Evolutionary conservation across 2,329 filamentous ascomycete genomes (phyloP).

Genomic region (Colletotrichum karsti): DNA sequence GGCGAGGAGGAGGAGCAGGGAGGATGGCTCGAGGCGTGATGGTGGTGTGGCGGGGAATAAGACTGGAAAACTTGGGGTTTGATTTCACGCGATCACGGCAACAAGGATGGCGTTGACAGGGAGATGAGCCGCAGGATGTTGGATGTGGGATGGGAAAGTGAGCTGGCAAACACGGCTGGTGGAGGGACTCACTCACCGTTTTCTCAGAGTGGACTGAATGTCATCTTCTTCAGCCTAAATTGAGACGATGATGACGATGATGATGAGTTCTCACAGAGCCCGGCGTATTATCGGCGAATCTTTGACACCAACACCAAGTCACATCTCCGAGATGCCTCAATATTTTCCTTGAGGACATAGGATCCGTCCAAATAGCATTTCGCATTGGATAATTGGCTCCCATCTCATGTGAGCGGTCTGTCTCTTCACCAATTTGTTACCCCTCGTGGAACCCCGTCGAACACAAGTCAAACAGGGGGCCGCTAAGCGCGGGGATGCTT

Average conservation of each 20-base stretch:
- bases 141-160: no score
- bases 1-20: not conserved
- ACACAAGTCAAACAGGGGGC: conserved; percentile 20
- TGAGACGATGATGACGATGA: not conserved
- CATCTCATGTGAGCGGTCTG: not conserved
- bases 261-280: not conserved
- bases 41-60: not conserved
- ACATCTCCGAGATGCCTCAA: not conserved
- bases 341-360: not conserved
- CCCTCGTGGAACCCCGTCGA: conserved; percentile 6
- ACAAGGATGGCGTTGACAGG: not conserved
- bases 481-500: conserved; percentile 21
- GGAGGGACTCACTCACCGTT: not conserved
- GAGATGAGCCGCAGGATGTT: no score
- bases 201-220: not conserved
- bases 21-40: not conserved
- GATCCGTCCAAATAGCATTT: no score
- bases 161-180: not conserved
- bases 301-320: not conserved
- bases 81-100: not conserved
- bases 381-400: not conserved
- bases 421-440: not conserved
- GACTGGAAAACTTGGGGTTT: not conserved
- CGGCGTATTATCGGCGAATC: not conserved
- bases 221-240: not conserved